Evolutionary conservation across 2,329 filamentous ascomycete species (phyloP), one percentile per base, ranked within the genome.

Genomic region (Phyllosticta citribraziliensis): DNA sequence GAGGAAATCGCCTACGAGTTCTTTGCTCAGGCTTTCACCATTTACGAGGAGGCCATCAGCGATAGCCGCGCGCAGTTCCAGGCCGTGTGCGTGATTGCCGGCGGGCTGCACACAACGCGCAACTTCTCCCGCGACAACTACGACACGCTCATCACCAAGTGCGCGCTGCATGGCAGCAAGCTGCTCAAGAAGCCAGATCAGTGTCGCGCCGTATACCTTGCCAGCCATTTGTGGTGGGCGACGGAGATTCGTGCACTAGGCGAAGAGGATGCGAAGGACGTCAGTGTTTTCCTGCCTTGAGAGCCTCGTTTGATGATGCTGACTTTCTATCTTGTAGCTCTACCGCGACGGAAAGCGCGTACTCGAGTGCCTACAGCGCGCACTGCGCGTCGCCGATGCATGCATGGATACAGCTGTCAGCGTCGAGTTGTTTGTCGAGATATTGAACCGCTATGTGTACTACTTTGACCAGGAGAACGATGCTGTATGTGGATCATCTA

Each of bases 381-480:
- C 94, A 11, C 85, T 99, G 10, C 88, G 95, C 40, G 95, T 99
- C 27, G 95, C 94, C 2, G 94, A 99, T 75, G 95, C 94, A 6
- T 99, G 94, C 78, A 99, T 99, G 94, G 95, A 99, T 75, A 94
- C 92, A 8, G 91, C 91, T 6, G 91, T 97, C 3, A 97, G 91
- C 2, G 94, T 99, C 55, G 95, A 99, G 76, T 82, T 99, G 56
- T 99, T 99, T 75, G 93, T 99, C 62, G 94, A 99, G 77, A 99
- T 99, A 65, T 79, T 99, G 61, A 97, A 99, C 74, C 86, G 94
- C 74, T 99, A 99, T 73, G 92, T 97, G 58, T 99, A 99, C 75
- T 99, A 97, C 79, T 99, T 97, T 78, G 94, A 99, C 75, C 93
- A 99, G 74, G 91, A 96, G 72, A 99, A 99, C 75, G 94, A 99